Conservation (phyloP, 371 early-diverging fungal species). For the Cokeromyces recurvatus region DNA sequence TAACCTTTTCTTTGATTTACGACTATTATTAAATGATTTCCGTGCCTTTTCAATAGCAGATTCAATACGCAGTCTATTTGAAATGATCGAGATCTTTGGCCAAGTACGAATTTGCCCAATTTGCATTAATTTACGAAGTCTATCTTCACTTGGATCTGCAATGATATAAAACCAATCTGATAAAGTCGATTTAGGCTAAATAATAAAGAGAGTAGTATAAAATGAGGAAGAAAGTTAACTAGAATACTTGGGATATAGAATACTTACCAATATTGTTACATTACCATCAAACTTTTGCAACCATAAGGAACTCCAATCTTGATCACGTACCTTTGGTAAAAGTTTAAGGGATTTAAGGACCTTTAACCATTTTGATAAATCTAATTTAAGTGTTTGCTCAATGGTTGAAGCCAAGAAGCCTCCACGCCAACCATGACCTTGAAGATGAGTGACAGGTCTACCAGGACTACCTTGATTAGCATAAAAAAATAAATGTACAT, state of each 20-base stretch:
- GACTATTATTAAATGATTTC: conserved; percentile 12
- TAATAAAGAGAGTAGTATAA: no score
- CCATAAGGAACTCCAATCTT: conserved; percentile 82
- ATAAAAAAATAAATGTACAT: conserved; percentile 82
- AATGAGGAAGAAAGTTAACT: no score
- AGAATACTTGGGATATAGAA: no score
- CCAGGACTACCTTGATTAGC: conserved; percentile 74
- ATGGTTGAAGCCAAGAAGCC: conserved; percentile 79
- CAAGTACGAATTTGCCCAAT: conserved; percentile 67
- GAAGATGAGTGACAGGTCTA: conserved; percentile 56
- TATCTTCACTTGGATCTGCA: conserved; percentile 63
- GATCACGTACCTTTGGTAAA: conserved; percentile 67
- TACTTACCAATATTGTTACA: conserved; percentile 73
- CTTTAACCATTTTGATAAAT: conserved; percentile 83
- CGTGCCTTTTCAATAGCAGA: conserved; percentile 49
- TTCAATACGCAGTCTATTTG: conserved; percentile 76
- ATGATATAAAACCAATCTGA: conserved; percentile 67
- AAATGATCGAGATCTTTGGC: conserved; percentile 80
- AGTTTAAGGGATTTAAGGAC: conserved; percentile 75
- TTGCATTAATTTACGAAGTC: conserved; percentile 54
- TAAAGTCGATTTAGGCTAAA: conserved; percentile 56
- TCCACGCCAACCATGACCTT: conserved; percentile 72
- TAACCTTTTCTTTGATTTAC: neutral
- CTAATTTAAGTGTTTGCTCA: conserved; percentile 79
- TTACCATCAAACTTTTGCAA: conserved; percentile 86